These are phyloP conservation scores for Nemania sp. DNA, from an alignment of 2,329 filamentous ascomycete genomes.

Conservation along the genomic window DNA sequence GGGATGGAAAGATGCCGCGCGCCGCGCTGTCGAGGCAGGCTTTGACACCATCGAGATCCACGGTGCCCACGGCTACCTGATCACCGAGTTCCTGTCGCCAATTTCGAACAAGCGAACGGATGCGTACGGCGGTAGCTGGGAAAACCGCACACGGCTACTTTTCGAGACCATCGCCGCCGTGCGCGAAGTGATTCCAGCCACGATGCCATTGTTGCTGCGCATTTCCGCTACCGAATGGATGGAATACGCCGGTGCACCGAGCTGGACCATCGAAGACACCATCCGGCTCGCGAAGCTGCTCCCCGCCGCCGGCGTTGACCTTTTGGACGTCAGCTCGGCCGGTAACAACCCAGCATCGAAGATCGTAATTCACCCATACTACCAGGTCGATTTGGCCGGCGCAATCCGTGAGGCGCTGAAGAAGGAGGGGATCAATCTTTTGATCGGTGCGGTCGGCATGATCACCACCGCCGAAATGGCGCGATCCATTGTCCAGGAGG, in stretches of 20 bases:
- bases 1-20: conserved; percentile 43
- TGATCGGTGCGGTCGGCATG: conserved; percentile 74
- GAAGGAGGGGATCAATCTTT: conserved; percentile 53
- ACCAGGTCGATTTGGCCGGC: conserved; percentile 75
- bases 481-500: conserved; percentile 57
- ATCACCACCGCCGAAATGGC: conserved; percentile 73
- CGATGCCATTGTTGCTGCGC: conserved; percentile 69
- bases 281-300: conserved; percentile 70
- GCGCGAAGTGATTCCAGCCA: conserved; percentile 61
- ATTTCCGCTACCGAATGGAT: conserved; percentile 71
- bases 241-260: conserved; percentile 54
- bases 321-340: conserved; percentile 80
- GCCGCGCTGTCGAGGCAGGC: conserved; percentile 49
- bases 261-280: conserved; percentile 72
- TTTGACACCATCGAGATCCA: conserved; percentile 74
- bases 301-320: conserved; percentile 73
- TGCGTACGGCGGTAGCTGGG: conserved; percentile 68
- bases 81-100: conserved; percentile 71
- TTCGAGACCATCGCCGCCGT: conserved; percentile 69
- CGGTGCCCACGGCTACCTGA: conserved; percentile 77
- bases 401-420: conserved; percentile 68
- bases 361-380: conserved; percentile 64
- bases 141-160: conserved; percentile 70
- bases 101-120: conserved; percentile 70
- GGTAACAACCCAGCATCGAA: conserved; percentile 68